Percentiles rank a stretch among this genome's conserved stretches.
Conservation (phyloP, 2,329 filamentous ascomycete species). For the Dendrostoma leiphaemia region DNA sequence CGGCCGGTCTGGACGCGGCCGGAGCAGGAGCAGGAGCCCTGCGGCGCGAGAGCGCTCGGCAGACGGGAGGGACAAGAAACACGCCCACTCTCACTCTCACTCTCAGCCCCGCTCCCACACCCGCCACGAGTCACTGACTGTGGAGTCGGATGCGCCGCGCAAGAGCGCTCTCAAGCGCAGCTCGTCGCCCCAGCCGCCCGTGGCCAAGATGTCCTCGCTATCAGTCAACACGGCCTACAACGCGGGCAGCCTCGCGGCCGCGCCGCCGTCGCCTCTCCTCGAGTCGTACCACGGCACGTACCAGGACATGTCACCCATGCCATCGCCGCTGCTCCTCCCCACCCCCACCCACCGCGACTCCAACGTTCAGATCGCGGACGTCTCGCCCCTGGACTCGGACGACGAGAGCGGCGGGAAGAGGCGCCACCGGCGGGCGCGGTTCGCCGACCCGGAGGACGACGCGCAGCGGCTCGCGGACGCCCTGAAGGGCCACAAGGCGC, state of each 20-base stretch:
- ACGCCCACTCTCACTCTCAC: slow-evolving; percentile 11
- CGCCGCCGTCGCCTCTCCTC: slow-evolving; percentile 79
- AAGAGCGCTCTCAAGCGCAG: slow-evolving; percentile 37
- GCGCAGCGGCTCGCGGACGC: slow-evolving; percentile 74
- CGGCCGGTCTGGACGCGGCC: slow-evolving; percentile 21
- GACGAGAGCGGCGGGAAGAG: slow-evolving; percentile 44
- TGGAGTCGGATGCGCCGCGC: slow-evolving; percentile 27
- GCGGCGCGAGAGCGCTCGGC: slow-evolving; percentile 20
- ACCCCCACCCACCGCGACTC: slow-evolving; percentile 45
- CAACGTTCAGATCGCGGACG: slow-evolving; percentile 45
- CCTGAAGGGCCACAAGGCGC: slow-evolving; percentile 62
- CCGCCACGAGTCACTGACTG: slow-evolving; percentile 30
- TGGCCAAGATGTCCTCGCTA: slow-evolving; percentile 50
- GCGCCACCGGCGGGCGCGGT: slow-evolving; percentile 62
- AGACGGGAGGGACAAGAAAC: slow-evolving; percentile 16
- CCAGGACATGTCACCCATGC: slow-evolving; percentile 93
- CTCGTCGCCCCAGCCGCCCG: slow-evolving; percentile 47
- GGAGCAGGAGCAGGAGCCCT: slow-evolving; percentile 21
- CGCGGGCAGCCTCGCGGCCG: slow-evolving; percentile 39
- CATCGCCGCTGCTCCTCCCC: slow-evolving; percentile 68
- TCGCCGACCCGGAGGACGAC: slow-evolving; percentile 82
- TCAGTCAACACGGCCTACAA: slow-evolving; percentile 47
- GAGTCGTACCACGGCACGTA: slow-evolving; percentile 94
- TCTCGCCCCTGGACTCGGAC: slow-evolving; percentile 53
- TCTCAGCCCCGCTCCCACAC: slow-evolving; percentile 9